Evolutionary conservation across 441 rosid genomes (phyloP).

Genomic region (Populus tomentosa): DNA sequence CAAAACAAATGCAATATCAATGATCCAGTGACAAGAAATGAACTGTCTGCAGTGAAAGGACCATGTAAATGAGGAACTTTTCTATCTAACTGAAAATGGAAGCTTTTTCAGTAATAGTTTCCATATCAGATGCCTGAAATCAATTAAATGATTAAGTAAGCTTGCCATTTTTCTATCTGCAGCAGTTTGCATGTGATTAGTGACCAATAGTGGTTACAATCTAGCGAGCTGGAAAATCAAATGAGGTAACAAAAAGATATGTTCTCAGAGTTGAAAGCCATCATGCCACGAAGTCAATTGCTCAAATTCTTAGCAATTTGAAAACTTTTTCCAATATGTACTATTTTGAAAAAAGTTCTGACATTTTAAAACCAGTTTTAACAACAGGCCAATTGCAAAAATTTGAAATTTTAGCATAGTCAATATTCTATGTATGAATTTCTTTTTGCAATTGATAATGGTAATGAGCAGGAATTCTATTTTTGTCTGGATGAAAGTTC

Average conservation of each 20-base stretch:
- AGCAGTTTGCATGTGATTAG: neutral
- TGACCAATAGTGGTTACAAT: neutral
- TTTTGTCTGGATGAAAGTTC: neutral
- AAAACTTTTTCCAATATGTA: neutral
- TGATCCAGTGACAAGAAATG: constrained; percentile 2
- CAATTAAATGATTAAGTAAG: neutral
- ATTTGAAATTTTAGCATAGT: neutral
- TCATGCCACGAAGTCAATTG: neutral
- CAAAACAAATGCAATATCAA: constrained; percentile 4
- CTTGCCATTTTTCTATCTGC: neutral
- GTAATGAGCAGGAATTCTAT: neutral
- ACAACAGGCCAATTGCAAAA: neutral
- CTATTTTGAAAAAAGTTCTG: neutral
- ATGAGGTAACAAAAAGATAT: no score
- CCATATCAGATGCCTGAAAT: neutral
- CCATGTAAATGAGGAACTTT: constrained; percentile 1
- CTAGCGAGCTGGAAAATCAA: neutral
- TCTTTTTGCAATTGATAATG: neutral
- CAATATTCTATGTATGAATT: constrained; percentile 2
- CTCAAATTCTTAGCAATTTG: neutral
- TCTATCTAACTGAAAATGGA: neutral
- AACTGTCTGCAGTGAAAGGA: constrained; percentile 1
- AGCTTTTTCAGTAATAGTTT: neutral
- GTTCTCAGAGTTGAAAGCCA: neutral
- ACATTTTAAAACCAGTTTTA: neutral